Percentiles rank a stretch among this genome's conserved stretches.
Conservation (phyloP, 345 rosid species). For the Viola odorata region DNA sequence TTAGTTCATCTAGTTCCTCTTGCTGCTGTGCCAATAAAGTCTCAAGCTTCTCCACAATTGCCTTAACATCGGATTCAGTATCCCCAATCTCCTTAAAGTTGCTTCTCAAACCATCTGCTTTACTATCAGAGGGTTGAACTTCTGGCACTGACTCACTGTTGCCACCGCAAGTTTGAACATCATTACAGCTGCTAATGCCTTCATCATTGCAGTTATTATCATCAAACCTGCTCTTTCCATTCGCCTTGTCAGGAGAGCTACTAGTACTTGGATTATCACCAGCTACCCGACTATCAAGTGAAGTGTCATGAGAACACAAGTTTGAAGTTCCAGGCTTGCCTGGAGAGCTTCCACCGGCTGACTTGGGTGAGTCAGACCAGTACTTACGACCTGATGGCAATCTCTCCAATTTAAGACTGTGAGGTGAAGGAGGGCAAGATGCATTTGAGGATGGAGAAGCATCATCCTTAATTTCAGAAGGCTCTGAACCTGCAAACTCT, state of each 20-base stretch:
- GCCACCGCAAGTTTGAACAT: not conserved
- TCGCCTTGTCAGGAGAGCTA: constrained; percentile 14
- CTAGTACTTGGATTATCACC: constrained; percentile 14
- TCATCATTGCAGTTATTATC: constrained; percentile 6
- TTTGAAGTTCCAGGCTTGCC: constrained; percentile 27
- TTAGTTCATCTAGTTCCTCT: constrained; percentile 60
- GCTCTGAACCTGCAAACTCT: constrained; percentile 21
- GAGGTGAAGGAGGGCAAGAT: constrained; percentile 27
- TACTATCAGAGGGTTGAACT: too few relatives aligned
- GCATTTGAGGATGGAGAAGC: constrained; percentile 17
- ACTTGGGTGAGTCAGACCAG: constrained; percentile 75
- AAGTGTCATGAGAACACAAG: constrained; percentile 16
- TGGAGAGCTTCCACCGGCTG: constrained; percentile 36
- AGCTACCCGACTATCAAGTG: constrained; percentile 10
- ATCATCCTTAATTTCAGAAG: constrained; percentile 23
- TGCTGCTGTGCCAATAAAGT: constrained; percentile 52
- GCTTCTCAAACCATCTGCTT: too few relatives aligned
- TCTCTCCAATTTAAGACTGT: constrained; percentile 50
- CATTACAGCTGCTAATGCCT: not conserved
- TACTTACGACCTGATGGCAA: constrained; percentile 80
- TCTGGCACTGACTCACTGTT: not conserved
- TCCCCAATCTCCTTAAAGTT: too few relatives aligned
- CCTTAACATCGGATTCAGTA: constrained; percentile 22
- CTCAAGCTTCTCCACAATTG: constrained; percentile 49
- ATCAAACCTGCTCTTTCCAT: constrained; percentile 6